phyloP scores from a whole-genome alignment of 768 basidiomycete species.

The Naganishia onofrii region DNA sequence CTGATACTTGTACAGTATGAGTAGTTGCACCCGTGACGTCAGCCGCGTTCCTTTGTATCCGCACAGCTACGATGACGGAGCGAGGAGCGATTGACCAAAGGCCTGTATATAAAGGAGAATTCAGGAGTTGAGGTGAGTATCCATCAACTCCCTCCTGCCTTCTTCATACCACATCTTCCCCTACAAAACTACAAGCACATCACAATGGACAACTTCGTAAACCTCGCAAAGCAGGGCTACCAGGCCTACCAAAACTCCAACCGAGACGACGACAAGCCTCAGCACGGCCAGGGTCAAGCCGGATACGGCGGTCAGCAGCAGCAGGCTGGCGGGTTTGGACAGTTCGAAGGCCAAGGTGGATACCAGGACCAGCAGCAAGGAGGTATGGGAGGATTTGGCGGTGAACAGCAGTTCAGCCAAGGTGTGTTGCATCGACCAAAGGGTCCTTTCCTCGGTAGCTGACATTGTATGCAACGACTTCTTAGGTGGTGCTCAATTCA shows the following conservation, averaged over 20 bases:
- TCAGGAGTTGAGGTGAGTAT: too few relatives aligned
- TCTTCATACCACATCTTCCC: too few relatives aligned
- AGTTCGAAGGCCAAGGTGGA: slow-evolving; percentile 4
- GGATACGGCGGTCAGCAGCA: not conserved
- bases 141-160: not conserved
- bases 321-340: too few relatives aligned
- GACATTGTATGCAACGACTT: not conserved
- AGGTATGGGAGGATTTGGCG: not conserved
- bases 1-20: too few relatives aligned
- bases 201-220: slow-evolving; percentile 63
- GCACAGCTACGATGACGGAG: not conserved
- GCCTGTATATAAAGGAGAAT: not conserved
- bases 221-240: slow-evolving; percentile 67
- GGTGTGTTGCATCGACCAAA: not conserved
- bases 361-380: not conserved
- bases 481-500: slow-evolving; percentile 39
- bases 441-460: not conserved
- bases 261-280: slow-evolving; percentile 25
- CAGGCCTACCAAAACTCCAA: slow-evolving; percentile 58
- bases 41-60: not conserved
- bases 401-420: not conserved
- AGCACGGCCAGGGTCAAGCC: slow-evolving; percentile 32
- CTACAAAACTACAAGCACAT: not conserved
- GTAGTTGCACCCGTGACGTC: too few relatives aligned
- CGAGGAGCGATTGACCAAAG: not conserved